phyloP scores from a whole-genome alignment of 441 rosid species.

The Pelargonium cotyledonis region DNA sequence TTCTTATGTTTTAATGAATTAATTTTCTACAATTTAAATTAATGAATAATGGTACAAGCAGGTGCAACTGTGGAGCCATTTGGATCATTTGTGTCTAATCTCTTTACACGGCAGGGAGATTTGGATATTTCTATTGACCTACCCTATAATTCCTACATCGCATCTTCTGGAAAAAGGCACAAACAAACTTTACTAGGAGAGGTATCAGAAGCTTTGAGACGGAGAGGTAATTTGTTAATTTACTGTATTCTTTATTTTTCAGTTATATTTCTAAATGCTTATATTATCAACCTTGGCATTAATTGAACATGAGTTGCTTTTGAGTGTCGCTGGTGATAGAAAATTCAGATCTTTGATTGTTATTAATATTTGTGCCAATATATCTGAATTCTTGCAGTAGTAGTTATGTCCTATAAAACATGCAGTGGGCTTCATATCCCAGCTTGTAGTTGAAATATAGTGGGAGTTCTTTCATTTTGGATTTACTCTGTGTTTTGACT shows the following conservation, averaged over 20 bases:
- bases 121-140: constrained; percentile 73
- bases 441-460: neutral
- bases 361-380: neutral
- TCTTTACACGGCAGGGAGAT: constrained; percentile 80
- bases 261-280: neutral
- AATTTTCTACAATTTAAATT: neutral
- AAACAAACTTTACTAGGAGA: constrained; percentile 54
- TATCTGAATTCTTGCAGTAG: neutral
- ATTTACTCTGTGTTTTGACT: constrained; percentile 4
- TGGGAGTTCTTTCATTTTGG: neutral
- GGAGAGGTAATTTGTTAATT: constrained; percentile 34
- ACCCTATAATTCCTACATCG: constrained; percentile 41
- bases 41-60: constrained; percentile 27
- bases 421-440: neutral
- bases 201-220: constrained; percentile 49
- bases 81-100: constrained; percentile 86
- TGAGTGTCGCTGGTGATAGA: neutral
- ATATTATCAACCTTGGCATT: neutral
- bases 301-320: too few relatives aligned
- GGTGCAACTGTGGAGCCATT: constrained; percentile 86
- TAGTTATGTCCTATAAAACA: neutral
- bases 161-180: constrained; percentile 60
- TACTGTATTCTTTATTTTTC: neutral
- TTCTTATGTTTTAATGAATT: neutral
- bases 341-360: too few relatives aligned